Conservation (phyloP, 2,329 filamentous ascomycete genomes). For the Ceratocystis ficicola region DNA sequence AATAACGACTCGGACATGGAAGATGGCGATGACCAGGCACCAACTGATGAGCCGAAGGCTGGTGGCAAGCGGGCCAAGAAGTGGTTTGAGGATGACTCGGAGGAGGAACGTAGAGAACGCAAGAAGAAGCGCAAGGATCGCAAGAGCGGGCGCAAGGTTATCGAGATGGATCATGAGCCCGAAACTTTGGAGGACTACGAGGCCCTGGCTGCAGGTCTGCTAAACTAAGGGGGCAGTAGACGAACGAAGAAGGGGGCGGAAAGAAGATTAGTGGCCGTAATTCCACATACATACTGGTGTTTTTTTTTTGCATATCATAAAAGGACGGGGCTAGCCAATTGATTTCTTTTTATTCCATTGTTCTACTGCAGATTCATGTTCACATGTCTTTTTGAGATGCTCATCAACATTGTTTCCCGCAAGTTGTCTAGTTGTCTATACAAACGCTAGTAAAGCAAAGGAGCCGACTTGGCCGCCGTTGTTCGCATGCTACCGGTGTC, state of each 20-base stretch:
- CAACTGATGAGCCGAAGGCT: slow-evolving; percentile 27
- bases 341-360: slow-evolving; percentile 11
- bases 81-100: slow-evolving; percentile 57
- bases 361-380: background rate
- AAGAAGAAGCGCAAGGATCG: slow-evolving; percentile 34
- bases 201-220: slow-evolving; percentile 58
- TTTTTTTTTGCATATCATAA: slow-evolving; percentile 26
- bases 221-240: slow-evolving; percentile 35
- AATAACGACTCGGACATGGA: slow-evolving; percentile 28
- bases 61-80: slow-evolving; percentile 58
- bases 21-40: slow-evolving; percentile 31
- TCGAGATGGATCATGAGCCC: slow-evolving; percentile 54
- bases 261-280: background rate
- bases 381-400: slow-evolving; percentile 6
- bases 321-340: slow-evolving; percentile 20
- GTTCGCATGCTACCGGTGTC: slow-evolving; percentile 35
- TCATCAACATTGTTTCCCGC: background rate
- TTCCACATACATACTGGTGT: slow-evolving; percentile 23
- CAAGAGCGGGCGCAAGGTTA: slow-evolving; percentile 42
- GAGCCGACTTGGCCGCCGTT: too few species aligned
- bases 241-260: background rate
- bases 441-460: background rate
- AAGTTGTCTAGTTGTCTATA: slow-evolving; percentile 7
- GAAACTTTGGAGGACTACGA: slow-evolving; percentile 72
- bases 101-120: slow-evolving; percentile 25